Percentiles rank a stretch among this genome's conserved stretches.
These are phyloP conservation scores for Brettanomyces bruxellensis DNA, from an alignment of 805 yeast species.

Conservation along the genomic window DNA sequence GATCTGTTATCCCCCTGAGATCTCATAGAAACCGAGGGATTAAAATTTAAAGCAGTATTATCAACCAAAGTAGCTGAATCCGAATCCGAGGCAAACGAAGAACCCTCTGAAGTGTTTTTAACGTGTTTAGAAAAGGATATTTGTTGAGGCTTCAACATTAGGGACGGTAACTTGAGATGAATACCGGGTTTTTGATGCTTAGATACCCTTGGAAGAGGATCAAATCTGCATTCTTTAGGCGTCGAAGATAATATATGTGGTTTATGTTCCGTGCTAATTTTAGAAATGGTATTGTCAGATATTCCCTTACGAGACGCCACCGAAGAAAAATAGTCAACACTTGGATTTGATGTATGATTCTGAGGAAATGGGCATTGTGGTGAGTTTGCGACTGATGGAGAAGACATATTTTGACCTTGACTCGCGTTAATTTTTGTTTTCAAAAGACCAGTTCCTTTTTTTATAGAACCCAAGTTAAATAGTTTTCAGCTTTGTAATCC, in stretches of 20 bases:
- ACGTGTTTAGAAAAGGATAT: neutral
- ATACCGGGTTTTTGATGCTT: too few species aligned
- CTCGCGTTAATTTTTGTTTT: too few species aligned
- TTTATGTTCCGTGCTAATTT: neutral
- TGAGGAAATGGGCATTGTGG: neutral
- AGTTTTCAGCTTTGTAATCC: too few species aligned
- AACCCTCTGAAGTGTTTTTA: neutral
- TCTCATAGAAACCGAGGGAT: too few species aligned
- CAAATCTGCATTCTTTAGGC: too few species aligned
- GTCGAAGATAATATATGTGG: neutral
- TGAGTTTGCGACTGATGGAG: constrained; percentile 2
- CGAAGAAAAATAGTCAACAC: constrained; percentile 1
- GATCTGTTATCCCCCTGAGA: neutral
- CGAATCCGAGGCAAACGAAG: constrained; percentile 1
- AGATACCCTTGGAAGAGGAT: neutral
- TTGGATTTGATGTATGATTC: neutral
- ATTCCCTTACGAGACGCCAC: neutral
- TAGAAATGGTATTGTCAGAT: too few species aligned
- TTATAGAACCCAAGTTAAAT: too few species aligned
- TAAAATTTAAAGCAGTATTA: neutral
- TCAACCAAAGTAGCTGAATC: constrained; percentile 3
- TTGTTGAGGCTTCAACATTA: too few species aligned
- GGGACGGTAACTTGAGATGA: too few species aligned
- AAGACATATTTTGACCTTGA: neutral
- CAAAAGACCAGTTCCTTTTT: too few species aligned